Percentiles rank a stretch among this genome's conserved stretches.
These are phyloP conservation scores for Schwanniomyces pseudopolymorphus DNA, from an alignment of 805 yeast genomes.

Conservation along the genomic window DNA sequence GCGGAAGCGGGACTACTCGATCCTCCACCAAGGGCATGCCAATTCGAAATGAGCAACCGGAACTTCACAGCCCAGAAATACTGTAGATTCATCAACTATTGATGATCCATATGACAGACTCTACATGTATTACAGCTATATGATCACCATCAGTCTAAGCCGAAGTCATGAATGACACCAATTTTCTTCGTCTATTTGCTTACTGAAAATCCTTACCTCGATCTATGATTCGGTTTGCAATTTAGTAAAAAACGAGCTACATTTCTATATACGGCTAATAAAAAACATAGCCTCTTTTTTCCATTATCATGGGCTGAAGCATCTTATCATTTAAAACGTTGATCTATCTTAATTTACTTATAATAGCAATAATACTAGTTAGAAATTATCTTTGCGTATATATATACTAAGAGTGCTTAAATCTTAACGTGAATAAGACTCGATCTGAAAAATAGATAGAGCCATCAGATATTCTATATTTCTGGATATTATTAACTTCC, in stretches of 20 bases:
- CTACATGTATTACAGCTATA: too few relatives aligned
- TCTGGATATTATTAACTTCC: not conserved
- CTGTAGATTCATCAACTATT: not conserved
- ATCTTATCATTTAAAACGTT: not conserved
- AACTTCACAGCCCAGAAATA: not conserved
- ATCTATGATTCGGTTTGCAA: not conserved
- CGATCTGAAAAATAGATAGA: not conserved
- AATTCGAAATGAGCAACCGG: not conserved
- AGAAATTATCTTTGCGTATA: not conserved
- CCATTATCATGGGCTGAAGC: not conserved
- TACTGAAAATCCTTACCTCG: not conserved
- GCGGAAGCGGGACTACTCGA: not conserved
- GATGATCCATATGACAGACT: not conserved
- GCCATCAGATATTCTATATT: not conserved
- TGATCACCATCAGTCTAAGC: too few relatives aligned
- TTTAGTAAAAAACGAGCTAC: not conserved
- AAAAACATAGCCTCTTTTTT: constrained; percentile 1
- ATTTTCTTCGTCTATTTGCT: not conserved
- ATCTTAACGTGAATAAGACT: not conserved
- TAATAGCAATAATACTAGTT: not conserved
- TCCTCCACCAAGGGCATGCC: too few relatives aligned
- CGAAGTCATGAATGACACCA: not conserved
- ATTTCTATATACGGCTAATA: not conserved
- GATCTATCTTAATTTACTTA: not conserved
- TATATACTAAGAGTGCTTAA: not conserved